Conservation (phyloP, 768 basidiomycete genomes). For the Lactifluus volemus region DNA sequence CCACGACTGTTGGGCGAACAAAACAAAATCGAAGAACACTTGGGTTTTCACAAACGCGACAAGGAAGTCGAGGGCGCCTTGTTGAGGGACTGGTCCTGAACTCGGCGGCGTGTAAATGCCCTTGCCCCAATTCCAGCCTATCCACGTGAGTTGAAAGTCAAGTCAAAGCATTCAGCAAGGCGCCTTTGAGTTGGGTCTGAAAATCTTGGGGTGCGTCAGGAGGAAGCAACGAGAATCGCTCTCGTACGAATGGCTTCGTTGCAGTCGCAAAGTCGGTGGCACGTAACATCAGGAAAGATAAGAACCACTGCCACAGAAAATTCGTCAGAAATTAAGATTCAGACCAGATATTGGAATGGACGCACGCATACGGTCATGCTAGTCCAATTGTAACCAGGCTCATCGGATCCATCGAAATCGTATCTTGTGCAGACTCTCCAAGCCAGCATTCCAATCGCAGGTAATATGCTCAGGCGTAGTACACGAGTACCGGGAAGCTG, state of each 20-base stretch:
- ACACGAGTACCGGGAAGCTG: constrained; percentile 36
- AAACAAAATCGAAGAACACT: constrained; percentile 33
- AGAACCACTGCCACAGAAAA: neutral
- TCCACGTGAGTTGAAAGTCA: constrained; percentile 46
- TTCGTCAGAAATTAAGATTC: neutral
- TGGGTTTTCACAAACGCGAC: constrained; percentile 39
- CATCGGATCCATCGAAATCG: constrained; percentile 31
- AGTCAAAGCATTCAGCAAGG: constrained; percentile 37
- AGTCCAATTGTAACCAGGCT: constrained; percentile 5
- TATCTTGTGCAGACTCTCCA: constrained; percentile 37
- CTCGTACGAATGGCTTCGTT: constrained; percentile 10
- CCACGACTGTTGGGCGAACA: constrained; percentile 18
- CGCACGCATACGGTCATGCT: constrained; percentile 16
- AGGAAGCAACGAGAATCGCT: constrained; percentile 11
- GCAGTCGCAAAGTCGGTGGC: constrained; percentile 11
- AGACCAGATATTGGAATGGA: neutral
- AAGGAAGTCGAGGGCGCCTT: constrained; percentile 30
- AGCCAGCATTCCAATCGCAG: constrained; percentile 37
- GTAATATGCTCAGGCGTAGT: constrained; percentile 40
- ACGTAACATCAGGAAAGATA: constrained; percentile 14
- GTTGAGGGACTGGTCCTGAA: constrained; percentile 33
- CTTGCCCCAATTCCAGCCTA: constrained; percentile 53
- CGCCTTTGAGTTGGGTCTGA: constrained; percentile 3
- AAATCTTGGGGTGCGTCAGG: neutral
- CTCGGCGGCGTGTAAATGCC: constrained; percentile 27